Base-by-base conservation (phyloP, 306 rosid genomes). In the Sicyos baderoa region DNA sequence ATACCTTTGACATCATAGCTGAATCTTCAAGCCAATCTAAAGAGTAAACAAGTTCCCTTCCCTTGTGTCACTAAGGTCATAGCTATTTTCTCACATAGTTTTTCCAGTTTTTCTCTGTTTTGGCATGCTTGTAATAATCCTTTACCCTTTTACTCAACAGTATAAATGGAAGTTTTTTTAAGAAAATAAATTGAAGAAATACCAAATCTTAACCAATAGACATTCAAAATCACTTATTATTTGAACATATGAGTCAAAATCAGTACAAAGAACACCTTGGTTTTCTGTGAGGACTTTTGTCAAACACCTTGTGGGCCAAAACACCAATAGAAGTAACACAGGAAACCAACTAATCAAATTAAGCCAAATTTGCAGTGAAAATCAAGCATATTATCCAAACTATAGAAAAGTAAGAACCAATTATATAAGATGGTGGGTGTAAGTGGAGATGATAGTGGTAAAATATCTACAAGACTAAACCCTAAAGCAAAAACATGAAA, bases 71-170 rank as follows among this genome's bases (percentile, higher is more conserved):
- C 52, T 40, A 42, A 40, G 52, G 21, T 47, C 55, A 22, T 44
- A 45, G 71, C 55, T 66, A 66, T 66, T 66, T 66, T 14, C 54
- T 47, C 69, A 18, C 35, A 18, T 19, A 63, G 2, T 63, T 22
- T n/a, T 63, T 63, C 17, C 21, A 66, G 19, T 47, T 63, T 63
- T 27, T 63, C 29, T 47, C 37, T 66, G 55, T 15, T 47, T 63
- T 66, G 50, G 55, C 19, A 21, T 22, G 71, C 22, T 66, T 66
- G 54, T 66, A 66, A 66, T 47, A 21, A 66, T 14, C 55, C 54
- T 47, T 7, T 47, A 47, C 54, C 71, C 55, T 45, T 47, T 47
- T 47, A 66, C 55, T 15, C 27, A 47, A 15, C 54, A 3, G 54
- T 44, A 3, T 65, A 65, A 63, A 63, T 10, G 42, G 70, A 42